These are phyloP conservation scores for Apiospora sp. DNA, from an alignment of 2,329 filamentous ascomycete genomes.

Conservation along the genomic window DNA sequence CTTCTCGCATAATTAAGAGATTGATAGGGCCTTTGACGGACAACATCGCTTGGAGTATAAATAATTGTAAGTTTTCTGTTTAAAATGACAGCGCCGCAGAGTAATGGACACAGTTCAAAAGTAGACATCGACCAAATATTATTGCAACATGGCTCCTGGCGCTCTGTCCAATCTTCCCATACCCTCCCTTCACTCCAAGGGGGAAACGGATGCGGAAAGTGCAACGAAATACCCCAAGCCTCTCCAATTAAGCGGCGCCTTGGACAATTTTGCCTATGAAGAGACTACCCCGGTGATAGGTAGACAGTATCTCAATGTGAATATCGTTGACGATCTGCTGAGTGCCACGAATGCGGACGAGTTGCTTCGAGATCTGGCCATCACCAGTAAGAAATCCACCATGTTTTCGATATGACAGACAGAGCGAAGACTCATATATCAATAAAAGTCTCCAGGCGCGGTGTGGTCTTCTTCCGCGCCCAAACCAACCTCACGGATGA, in stretches of 20 bases:
- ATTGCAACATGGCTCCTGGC: neutral
- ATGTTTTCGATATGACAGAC: conserved; percentile 1
- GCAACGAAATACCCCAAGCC: conserved; percentile 32
- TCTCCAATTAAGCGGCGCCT: conserved; percentile 45
- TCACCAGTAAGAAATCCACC: conserved; percentile 55
- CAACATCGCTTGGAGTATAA: neutral
- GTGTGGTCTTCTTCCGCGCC: conserved; percentile 70
- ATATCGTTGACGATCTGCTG: conserved; percentile 60
- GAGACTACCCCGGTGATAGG: conserved; percentile 64
- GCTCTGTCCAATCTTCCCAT: neutral
- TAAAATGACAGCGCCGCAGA: too few relatives aligned
- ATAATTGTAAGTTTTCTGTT: neutral
- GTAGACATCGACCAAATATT: too few relatives aligned
- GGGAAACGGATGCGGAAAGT: neutral
- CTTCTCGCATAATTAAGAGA: neutral
- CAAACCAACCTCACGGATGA: conserved; percentile 66
- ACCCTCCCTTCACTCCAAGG: neutral
- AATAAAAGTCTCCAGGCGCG: conserved; percentile 63
- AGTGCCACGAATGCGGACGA: conserved; percentile 57
- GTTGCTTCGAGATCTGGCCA: conserved; percentile 65
- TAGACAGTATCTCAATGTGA: conserved; percentile 58
- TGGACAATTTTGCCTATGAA: conserved; percentile 53
- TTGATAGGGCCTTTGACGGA: neutral
- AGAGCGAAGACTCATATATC: conserved; percentile 15
- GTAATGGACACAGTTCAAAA: neutral